phyloP scores from a whole-genome alignment of 331 rosid genomes.

The Quercus phellos region DNA sequence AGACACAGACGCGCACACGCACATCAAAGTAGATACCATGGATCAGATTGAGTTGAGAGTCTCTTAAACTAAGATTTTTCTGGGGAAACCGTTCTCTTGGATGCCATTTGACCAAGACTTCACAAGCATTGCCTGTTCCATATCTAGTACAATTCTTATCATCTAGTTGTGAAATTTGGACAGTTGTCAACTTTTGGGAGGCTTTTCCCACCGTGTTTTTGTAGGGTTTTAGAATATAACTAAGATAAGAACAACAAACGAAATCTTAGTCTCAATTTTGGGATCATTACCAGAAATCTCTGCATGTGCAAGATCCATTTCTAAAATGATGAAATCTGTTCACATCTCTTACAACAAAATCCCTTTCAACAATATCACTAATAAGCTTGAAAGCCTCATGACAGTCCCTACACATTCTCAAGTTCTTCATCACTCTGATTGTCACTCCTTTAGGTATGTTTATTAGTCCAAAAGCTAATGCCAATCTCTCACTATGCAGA shows the following conservation, averaged over 20 bases:
- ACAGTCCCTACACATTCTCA: slow-evolving; percentile 78
- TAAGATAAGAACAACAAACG: background rate
- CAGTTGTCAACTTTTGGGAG: background rate
- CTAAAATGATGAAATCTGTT: slow-evolving; percentile 88
- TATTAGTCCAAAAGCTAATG: slow-evolving; percentile 70
- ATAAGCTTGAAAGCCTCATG: slow-evolving; percentile 74
- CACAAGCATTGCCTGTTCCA: background rate
- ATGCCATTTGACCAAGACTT: background rate
- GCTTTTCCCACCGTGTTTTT: background rate
- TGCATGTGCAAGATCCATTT: slow-evolving; percentile 47
- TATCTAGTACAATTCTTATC: background rate
- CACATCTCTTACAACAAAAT: slow-evolving; percentile 69
- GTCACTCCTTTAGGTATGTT: slow-evolving; percentile 58
- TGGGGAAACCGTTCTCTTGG: no score
- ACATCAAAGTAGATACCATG: no score
- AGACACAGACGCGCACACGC: no score
- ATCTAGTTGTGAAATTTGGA: background rate
- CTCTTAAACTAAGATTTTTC: no score
- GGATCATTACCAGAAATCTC: slow-evolving; percentile 35
- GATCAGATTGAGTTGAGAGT: no score
- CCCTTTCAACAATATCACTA: slow-evolving; percentile 69
- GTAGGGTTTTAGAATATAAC: background rate
- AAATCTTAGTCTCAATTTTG: no score
- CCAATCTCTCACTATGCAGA: slow-evolving; percentile 83
- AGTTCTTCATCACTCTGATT: slow-evolving; percentile 80